Evolutionary conservation across 2,329 filamentous ascomycete genomes (phyloP).

Genomic region (Akanthomyces lecanii): DNA sequence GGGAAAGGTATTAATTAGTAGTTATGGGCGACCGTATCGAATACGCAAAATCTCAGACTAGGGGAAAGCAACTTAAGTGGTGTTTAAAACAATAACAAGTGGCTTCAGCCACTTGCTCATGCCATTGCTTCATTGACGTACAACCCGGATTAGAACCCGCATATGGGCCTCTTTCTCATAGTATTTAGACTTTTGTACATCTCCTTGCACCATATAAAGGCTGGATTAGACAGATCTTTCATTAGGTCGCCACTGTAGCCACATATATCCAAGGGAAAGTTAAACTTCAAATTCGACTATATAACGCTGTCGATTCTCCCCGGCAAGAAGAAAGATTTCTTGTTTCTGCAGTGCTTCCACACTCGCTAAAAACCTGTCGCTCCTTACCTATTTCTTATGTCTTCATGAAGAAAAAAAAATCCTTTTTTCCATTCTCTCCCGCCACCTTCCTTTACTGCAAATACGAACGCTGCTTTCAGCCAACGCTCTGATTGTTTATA

Average conservation of each 20-base stretch:
- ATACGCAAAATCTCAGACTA: too few species aligned
- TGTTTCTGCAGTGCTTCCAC: constrained; percentile 6
- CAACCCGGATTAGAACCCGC: neutral
- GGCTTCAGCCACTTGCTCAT: neutral
- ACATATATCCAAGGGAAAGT: neutral
- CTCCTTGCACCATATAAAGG: too few species aligned
- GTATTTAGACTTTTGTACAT: too few species aligned
- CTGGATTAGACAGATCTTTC: neutral
- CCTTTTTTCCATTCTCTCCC: neutral
- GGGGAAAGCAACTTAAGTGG: too few species aligned
- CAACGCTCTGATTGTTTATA: neutral
- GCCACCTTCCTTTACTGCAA: neutral
- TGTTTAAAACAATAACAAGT: neutral
- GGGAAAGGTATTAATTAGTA: neutral
- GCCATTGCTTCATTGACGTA: neutral
- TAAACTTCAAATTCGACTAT: neutral
- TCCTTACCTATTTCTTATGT: neutral
- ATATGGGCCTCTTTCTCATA: neutral
- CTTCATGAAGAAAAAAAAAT: neutral
- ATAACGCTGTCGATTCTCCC: neutral
- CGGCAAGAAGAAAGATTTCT: neutral
- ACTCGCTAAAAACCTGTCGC: constrained; percentile 1
- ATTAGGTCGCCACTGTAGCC: neutral
- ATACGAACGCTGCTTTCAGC: neutral
- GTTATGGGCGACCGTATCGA: neutral